These are phyloP conservation scores for Trametes cinnabarina DNA, from an alignment of 768 basidiomycete genomes.

Conservation along the genomic window DNA sequence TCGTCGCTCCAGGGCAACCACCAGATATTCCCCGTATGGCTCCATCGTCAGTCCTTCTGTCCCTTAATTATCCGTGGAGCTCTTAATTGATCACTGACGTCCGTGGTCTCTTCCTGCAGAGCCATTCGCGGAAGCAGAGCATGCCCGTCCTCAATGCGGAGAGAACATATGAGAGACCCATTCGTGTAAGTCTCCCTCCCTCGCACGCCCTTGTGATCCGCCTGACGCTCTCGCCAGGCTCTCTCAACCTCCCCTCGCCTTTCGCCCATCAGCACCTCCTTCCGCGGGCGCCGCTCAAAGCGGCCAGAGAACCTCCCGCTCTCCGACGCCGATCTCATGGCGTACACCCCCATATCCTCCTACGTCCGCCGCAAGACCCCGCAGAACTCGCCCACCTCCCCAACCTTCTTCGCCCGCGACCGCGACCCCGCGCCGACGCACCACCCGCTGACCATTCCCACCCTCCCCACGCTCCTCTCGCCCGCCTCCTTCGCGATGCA, in stretches of 20 bases:
- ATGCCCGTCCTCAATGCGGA: conserved; percentile 28
- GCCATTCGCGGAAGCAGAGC: conserved; percentile 30
- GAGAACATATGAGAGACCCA: conserved; percentile 20
- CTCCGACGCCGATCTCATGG: conserved; percentile 28
- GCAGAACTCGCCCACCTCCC: conserved; percentile 66
- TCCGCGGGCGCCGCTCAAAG: conserved; percentile 21
- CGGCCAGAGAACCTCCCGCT: conserved; percentile 27
- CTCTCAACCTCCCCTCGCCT: conserved; percentile 31
- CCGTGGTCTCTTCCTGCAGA: conserved; percentile 15
- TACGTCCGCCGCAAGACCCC: conserved; percentile 81
- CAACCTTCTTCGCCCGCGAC: conserved; percentile 54
- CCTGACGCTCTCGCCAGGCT: conserved; percentile 19
- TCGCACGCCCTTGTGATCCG: neutral
- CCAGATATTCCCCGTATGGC: conserved; percentile 35
- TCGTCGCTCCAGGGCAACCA: conserved; percentile 25
- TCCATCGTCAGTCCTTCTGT: conserved; percentile 27
- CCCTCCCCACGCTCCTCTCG: conserved; percentile 47
- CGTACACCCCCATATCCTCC: conserved; percentile 68
- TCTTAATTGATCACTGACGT: neutral
- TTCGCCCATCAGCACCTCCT: conserved; percentile 21
- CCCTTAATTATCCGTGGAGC: neutral
- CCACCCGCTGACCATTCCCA: conserved; percentile 59
- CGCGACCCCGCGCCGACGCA: conserved; percentile 35
- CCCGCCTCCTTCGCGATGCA: conserved; percentile 11
- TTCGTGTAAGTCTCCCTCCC: conserved; percentile 25